phyloP scores from a whole-genome alignment of 495 filamentous ascomycete genomes.

The Penicillium chermesinum region DNA sequence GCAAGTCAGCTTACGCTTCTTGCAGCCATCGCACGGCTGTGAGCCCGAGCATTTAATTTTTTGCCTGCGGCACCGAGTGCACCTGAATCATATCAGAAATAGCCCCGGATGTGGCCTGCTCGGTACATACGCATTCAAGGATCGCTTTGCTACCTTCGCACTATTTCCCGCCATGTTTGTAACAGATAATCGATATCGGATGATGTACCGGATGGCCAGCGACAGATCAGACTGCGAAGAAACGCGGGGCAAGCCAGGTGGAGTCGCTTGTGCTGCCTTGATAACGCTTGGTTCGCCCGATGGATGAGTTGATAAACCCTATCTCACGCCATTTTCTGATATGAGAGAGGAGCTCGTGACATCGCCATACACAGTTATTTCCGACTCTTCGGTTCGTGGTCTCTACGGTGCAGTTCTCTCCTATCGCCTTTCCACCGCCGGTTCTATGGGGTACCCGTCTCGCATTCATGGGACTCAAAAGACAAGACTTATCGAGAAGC shows the following conservation, averaged over 20 bases:
- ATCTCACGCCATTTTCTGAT: too few relatives aligned
- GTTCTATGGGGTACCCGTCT: too few relatives aligned
- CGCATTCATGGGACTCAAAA: too few relatives aligned
- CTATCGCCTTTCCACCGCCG: too few relatives aligned
- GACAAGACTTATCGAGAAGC: not conserved
- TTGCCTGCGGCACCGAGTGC: constrained; percentile 40
- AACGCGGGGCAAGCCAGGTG: constrained; percentile 11
- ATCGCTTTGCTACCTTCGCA: constrained; percentile 30
- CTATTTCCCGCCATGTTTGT: constrained; percentile 17
- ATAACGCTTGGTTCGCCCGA: not conserved
- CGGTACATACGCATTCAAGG: constrained; percentile 34
- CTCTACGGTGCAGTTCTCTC: too few relatives aligned
- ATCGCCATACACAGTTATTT: too few relatives aligned
- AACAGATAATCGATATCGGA: constrained; percentile 1
- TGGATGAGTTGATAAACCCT: not conserved
- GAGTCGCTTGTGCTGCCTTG: constrained; percentile 1
- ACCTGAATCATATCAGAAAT: constrained; percentile 18
- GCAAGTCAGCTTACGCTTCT: constrained; percentile 37
- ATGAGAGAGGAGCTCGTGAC: too few relatives aligned
- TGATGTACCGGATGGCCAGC: not conserved
- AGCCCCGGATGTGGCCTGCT: not conserved
- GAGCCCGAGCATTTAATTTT: constrained; percentile 44
- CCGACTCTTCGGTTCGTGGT: too few relatives aligned
- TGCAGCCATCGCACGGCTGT: constrained; percentile 39
- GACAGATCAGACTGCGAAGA: constrained; percentile 5